Evolutionary conservation across 2,329 filamentous ascomycete species (phyloP).

Genomic region (Xylaria arbuscula): DNA sequence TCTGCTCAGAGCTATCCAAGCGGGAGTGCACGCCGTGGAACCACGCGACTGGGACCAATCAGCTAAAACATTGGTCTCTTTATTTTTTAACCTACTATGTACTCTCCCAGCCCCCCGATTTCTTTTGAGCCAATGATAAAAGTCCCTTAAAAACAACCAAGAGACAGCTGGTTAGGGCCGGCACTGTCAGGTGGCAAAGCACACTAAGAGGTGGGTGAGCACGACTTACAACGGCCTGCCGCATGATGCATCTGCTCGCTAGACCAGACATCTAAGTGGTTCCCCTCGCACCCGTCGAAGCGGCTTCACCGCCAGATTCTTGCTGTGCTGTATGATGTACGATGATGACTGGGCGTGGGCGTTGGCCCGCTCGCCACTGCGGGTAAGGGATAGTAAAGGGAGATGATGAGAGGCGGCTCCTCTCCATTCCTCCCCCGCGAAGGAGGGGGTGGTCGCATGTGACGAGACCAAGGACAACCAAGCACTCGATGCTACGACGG

Average conservation of each 20-base stretch:
- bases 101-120: slow-evolving; percentile 38
- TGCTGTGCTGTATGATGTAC: not conserved
- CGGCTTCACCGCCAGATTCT: slow-evolving; percentile 25
- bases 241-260: slow-evolving; percentile 9
- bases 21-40: slow-evolving; percentile 3
- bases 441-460: slow-evolving; percentile 28
- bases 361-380: not conserved
- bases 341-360: slow-evolving; percentile 10
- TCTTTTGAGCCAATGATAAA: not conserved
- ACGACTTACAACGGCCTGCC: not conserved
- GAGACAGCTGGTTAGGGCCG: not conserved
- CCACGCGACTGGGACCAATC: slow-evolving; percentile 35
- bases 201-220: not conserved
- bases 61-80: slow-evolving; percentile 3
- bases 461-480: slow-evolving; percentile 16
- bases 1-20: not conserved
- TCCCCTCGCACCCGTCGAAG: slow-evolving; percentile 4
- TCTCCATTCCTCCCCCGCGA: not conserved
- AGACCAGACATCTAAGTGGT: not conserved
- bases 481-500: slow-evolving; percentile 9
- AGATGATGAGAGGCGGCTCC: not conserved
- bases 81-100: not conserved
- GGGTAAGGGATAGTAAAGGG: not conserved
- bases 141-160: not conserved
- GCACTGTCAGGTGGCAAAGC: not conserved